Conservation (phyloP, 2,329 filamentous ascomycete species). For the Hysterium pulicare region DNA sequence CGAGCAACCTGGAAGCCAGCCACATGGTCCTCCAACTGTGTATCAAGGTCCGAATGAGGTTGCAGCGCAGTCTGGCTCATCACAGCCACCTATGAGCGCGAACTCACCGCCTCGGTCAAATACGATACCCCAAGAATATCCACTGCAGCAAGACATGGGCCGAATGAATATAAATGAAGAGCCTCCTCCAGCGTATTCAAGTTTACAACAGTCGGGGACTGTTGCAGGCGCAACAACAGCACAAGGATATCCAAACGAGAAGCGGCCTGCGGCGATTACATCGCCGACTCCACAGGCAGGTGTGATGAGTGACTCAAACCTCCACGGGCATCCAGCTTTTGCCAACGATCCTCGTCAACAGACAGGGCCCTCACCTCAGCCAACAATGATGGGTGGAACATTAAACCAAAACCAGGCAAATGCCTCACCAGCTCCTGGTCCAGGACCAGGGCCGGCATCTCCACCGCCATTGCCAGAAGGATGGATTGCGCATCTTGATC, state of each 20-base stretch:
- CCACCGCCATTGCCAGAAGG: conserved; percentile 93
- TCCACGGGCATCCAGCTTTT: conserved; percentile 77
- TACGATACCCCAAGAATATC: conserved; percentile 46
- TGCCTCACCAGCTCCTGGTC: conserved; percentile 31
- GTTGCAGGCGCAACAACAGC: conserved; percentile 43
- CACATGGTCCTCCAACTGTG: conserved; percentile 84
- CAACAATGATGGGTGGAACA: conserved; percentile 29
- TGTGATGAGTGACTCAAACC: conserved; percentile 36
- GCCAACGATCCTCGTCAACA: conserved; percentile 72
- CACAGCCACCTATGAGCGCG: conserved; percentile 20
- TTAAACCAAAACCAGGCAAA: conserved; percentile 40
- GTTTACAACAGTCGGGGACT: conserved; percentile 48
- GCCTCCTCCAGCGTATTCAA: conserved; percentile 94
- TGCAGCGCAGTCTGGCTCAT: conserved; percentile 33
- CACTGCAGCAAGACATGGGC: conserved; percentile 83
- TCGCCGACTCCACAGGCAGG: conserved; percentile 21
- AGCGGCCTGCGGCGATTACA: conserved; percentile 53
- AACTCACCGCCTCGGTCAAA: conserved; percentile 28
- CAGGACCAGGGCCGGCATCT: conserved; percentile 64
- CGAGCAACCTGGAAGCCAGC: conserved; percentile 78
- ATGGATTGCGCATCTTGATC: conserved; percentile 96
- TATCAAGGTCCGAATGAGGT: conserved; percentile 83
- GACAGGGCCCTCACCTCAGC: conserved; percentile 39
- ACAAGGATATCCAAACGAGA: conserved; percentile 72
- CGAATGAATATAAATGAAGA: conserved; percentile 76